These are phyloP conservation scores for Colletotrichum sp. DNA, from an alignment of 2,329 filamentous ascomycete species.

Conservation along the genomic window DNA sequence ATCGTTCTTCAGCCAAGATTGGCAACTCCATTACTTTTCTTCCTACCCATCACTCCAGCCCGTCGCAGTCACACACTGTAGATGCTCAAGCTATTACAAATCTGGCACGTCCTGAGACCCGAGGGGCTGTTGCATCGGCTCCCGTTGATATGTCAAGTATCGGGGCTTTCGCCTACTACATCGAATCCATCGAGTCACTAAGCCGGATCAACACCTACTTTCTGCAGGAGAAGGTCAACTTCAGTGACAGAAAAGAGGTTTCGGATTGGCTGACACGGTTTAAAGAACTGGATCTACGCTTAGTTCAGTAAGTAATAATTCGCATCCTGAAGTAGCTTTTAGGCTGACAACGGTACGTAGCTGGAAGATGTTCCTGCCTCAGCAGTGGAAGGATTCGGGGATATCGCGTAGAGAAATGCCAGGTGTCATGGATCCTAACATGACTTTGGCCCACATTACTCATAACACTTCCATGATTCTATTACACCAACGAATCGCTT, in stretches of 20 bases:
- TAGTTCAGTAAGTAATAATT: conserved; percentile 34
- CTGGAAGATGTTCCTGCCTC: conserved; percentile 48
- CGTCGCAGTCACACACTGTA: background rate
- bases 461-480: conserved; percentile 55
- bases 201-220: conserved; percentile 49
- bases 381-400: conserved; percentile 37
- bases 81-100: background rate
- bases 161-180: conserved; percentile 48
- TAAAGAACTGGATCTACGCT: conserved; percentile 49
- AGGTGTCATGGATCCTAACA: conserved; percentile 47
- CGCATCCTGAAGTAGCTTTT: background rate
- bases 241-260: conserved; percentile 39
- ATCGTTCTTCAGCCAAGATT: conserved; percentile 36
- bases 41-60: conserved; percentile 27
- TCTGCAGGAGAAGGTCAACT: conserved; percentile 44
- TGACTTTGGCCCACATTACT: conserved; percentile 51
- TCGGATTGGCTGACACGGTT: conserved; percentile 48
- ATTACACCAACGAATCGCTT: conserved; percentile 52
- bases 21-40: conserved; percentile 42
- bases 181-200: conserved; percentile 50
- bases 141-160: conserved; percentile 21
- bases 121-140: background rate
- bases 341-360: background rate
- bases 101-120: background rate
- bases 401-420: conserved; percentile 2